phyloP scores from a whole-genome alignment of 2,329 filamentous ascomycete genomes.

The Arthrobotrys sphaeroides region DNA sequence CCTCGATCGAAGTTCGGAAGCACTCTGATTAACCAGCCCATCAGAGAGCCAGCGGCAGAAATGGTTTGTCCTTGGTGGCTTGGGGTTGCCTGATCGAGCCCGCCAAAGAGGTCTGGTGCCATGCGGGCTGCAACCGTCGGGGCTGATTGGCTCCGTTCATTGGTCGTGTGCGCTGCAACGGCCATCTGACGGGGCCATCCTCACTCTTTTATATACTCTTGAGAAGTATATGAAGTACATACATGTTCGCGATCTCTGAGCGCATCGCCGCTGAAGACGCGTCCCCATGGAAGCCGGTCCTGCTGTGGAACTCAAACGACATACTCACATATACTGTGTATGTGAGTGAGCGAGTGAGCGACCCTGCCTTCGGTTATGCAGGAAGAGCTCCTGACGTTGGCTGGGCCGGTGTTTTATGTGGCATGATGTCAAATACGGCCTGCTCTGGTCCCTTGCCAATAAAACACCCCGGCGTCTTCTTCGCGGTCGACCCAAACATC shows the following conservation, averaged over 20 bases:
- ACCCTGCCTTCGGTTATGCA: neutral
- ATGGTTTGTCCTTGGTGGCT: neutral
- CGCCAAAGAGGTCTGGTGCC: neutral
- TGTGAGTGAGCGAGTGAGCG: slow-evolving; percentile 1
- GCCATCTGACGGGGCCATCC: slow-evolving; percentile 37
- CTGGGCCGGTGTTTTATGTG: slow-evolving; percentile 16
- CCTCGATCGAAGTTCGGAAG: slow-evolving; percentile 28
- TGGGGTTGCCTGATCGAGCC: slow-evolving; percentile 30
- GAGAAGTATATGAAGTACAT: too few relatives aligned
- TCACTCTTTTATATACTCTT: too few relatives aligned
- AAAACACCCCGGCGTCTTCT: neutral
- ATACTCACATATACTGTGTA: too few relatives aligned
- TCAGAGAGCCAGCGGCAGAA: neutral
- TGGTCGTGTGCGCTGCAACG: slow-evolving; percentile 4
- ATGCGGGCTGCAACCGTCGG: neutral
- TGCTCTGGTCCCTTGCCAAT: neutral
- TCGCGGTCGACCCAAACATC: neutral
- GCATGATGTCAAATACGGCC: slow-evolving; percentile 38
- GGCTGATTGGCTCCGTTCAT: slow-evolving; percentile 1
- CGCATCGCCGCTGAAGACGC: neutral
- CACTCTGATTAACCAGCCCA: neutral
- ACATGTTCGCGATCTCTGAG: too few relatives aligned
- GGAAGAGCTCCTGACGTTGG: neutral
- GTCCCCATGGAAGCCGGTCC: neutral
- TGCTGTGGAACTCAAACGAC: slow-evolving; percentile 2